These are phyloP conservation scores for Pseudogymnoascus sp. DNA, from an alignment of 2,329 filamentous ascomycete genomes.

Conservation along the genomic window DNA sequence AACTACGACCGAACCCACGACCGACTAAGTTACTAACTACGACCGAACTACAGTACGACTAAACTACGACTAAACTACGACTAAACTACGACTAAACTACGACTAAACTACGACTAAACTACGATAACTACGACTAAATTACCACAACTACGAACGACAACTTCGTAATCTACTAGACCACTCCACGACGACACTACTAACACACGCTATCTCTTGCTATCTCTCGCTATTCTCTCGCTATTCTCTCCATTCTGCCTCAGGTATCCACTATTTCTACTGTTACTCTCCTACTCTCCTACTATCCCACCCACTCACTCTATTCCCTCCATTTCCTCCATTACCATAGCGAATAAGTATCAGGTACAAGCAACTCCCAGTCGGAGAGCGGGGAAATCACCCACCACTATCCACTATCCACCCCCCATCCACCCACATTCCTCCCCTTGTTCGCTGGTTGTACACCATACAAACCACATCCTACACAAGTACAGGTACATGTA, in stretches of 20 bases:
- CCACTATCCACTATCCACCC: neutral
- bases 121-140: too few relatives aligned
- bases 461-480: too few relatives aligned
- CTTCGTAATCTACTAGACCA: too few relatives aligned
- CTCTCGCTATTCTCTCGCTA: too few relatives aligned
- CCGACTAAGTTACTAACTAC: neutral
- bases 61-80: neutral
- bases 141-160: too few relatives aligned
- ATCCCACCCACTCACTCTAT: neutral
- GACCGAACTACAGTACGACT: neutral
- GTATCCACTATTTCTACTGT: neutral
- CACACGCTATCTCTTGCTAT: too few relatives aligned
- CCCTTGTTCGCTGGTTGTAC: neutral
- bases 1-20: neutral
- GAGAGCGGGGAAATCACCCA: neutral
- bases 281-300: neutral
- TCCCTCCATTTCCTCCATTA: too few relatives aligned
- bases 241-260: too few relatives aligned
- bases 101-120: too few relatives aligned
- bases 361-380: neutral
- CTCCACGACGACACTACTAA: too few relatives aligned
- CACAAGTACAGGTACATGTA: neutral
- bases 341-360: neutral
- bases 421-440: neutral
- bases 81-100: neutral